Base-by-base conservation (phyloP, 768 basidiomycete genomes). In the Kwoniella sp. region DNA sequence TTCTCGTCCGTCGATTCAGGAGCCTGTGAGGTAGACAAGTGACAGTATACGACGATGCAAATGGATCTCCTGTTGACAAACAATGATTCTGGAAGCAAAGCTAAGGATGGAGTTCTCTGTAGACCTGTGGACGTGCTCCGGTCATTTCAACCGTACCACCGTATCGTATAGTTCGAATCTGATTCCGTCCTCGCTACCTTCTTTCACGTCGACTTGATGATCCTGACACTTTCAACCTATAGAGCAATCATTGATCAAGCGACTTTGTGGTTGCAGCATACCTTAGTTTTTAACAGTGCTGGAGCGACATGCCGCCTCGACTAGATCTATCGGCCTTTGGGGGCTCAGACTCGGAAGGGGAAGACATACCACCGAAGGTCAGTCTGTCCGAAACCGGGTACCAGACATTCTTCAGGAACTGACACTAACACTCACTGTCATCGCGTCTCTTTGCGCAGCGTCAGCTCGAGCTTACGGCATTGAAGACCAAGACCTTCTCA, bases 401-500 rank as follows among this genome's bases (percentile, higher is more conserved):
- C 52, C 30, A 30, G 17, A 28, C 54, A 26, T 29, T 31, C 51
- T 55, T 45, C 60, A 8, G 20, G 20, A n/a, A 11, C 52, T 15
- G n/a, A n/a, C n/a, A n/a, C 34, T 13, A 34, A 34, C 5, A 13
- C 34, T 34, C 34, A 13, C 34, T 34, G 34, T 34, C 13, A 34
- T 34, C 7, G 7, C 13, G 34, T 34, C 13, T 5, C 34, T 5
- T 5, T 34, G 34, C 28, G 7, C 56, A 93, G 91, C 89, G 87
- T 86, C 91, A 89, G 84, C 84, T 89, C 63, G 69, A 73, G 26
- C 84, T 95, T 65, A 91, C 92, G 73, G 88, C 90, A 75, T 86
- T 89, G 73, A 95, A 95, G 82, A 82, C 90, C 64, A 89, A 90
- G 37, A 89, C 91, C 54, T 96, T 91, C 82, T 82, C 90, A 31